Conservation (phyloP, 768 basidiomycete genomes). For the Polyporus arcularius region DNA sequence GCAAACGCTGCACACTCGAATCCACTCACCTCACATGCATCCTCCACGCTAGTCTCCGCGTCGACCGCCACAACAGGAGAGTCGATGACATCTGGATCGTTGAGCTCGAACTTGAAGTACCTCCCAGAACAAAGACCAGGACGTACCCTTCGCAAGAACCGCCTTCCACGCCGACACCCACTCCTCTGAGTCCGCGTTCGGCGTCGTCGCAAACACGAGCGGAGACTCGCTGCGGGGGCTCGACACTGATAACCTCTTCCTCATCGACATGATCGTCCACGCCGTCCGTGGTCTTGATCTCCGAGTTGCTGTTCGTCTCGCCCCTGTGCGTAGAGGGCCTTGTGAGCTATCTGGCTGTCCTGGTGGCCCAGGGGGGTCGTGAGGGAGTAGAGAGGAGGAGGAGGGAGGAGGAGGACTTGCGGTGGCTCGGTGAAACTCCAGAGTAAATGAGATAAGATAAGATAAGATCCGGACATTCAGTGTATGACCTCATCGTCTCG, state of each 20-base stretch:
- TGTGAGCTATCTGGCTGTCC: not conserved
- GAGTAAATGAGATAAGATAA: conserved; percentile 22
- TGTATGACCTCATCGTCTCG: conserved; percentile 17
- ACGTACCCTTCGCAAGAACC: conserved; percentile 58
- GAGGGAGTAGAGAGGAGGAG: not conserved
- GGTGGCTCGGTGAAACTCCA: not conserved
- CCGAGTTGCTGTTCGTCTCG: not conserved
- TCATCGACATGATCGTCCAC: conserved; percentile 25
- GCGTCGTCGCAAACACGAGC: conserved; percentile 25
- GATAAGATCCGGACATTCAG: conserved; percentile 16
- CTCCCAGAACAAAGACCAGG: not conserved
- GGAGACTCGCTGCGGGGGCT: conserved; percentile 28
- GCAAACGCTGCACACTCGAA: no score
- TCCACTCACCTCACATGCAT: conserved; percentile 71
- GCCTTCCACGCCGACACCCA: conserved; percentile 63
- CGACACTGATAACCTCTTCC: conserved; percentile 34
- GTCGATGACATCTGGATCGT: conserved; percentile 70
- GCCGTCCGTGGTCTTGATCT: not conserved
- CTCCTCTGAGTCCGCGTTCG: conserved; percentile 42
- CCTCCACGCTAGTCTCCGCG: conserved; percentile 75
- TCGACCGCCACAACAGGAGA: conserved; percentile 65
- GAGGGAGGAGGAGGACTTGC: not conserved
- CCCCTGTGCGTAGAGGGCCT: not conserved
- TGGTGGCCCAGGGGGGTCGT: not conserved
- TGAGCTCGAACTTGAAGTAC: not conserved